phyloP scores from a whole-genome alignment of 1,284 basidiomycete species.

The Ceratobasidium papillatum region DNA sequence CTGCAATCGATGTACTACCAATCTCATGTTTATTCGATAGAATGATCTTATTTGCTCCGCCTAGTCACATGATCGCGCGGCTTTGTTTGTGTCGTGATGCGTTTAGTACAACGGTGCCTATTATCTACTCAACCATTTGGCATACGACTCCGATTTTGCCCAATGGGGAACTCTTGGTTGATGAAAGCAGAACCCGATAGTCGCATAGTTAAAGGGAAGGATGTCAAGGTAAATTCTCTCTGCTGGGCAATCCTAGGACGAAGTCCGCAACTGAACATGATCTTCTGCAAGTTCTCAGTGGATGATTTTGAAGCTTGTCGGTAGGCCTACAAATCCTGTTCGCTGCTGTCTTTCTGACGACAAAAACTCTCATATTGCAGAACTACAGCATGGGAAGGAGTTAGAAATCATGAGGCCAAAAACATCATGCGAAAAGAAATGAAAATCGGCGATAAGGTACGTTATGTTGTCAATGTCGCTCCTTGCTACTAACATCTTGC shows the following conservation, averaged over 20 bases:
- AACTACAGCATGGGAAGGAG: slow-evolving; percentile 90
- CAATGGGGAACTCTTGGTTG: slow-evolving; percentile 65
- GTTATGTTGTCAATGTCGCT: background rate
- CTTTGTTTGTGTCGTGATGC: background rate
- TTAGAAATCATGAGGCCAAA: slow-evolving; percentile 90
- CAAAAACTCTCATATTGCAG: slow-evolving; percentile 47
- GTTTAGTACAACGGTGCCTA: background rate
- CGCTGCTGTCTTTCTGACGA: no score
- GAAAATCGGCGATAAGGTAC: slow-evolving; percentile 82
- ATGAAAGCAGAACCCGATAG: slow-evolving; percentile 93
- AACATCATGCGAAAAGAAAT: slow-evolving; percentile 85
- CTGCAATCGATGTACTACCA: slow-evolving; percentile 30
- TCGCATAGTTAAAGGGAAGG: slow-evolving; percentile 87
- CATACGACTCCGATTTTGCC: background rate
- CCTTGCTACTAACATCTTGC: background rate
- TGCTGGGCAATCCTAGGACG: background rate
- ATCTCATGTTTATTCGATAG: slow-evolving; percentile 35
- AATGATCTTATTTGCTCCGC: background rate
- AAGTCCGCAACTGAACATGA: background rate
- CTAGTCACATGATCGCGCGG: background rate
- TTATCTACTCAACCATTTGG: background rate
- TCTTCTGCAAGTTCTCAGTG: slow-evolving; percentile 75
- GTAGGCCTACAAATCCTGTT: slow-evolving; percentile 48
- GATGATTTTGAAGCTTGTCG: slow-evolving; percentile 82
- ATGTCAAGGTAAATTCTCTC: slow-evolving; percentile 75